These are phyloP conservation scores for Pleurotus platypus DNA, from an alignment of 768 basidiomycete species.

Conservation along the genomic window DNA sequence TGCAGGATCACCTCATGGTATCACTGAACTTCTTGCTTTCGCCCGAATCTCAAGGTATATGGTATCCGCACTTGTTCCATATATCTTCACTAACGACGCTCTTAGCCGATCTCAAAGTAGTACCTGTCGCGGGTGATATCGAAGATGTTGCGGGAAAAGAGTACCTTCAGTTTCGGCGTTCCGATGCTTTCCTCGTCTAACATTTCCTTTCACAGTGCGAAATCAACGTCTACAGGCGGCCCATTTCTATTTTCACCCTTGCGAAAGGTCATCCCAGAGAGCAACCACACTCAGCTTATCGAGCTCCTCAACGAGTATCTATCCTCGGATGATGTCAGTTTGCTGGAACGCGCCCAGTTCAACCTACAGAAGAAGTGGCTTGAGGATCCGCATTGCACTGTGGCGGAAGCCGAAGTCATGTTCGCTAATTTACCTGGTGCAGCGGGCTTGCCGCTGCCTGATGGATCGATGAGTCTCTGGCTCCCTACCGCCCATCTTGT, in stretches of 20 bases:
- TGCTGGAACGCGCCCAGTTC: constrained; percentile 2
- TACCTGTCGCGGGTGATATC: background rate
- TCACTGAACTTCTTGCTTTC: constrained; percentile 12
- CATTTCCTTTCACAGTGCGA: background rate
- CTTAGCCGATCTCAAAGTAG: background rate
- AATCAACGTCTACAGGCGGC: constrained; percentile 3
- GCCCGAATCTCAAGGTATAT: background rate
- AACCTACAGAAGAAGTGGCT: background rate
- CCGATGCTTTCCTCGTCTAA: too few species aligned
- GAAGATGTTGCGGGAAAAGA: background rate
- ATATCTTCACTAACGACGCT: too few species aligned
- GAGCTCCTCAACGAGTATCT: background rate
- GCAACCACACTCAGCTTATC: background rate
- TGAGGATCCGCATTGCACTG: background rate
- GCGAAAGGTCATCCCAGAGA: background rate
- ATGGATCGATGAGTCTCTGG: constrained; percentile 1
- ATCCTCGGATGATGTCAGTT: background rate
- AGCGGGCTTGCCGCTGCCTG: constrained; percentile 2
- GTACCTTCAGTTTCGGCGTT: background rate
- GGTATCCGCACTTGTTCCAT: too few species aligned
- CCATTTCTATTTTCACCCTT: constrained; percentile 4
- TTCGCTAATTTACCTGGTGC: constrained; percentile 3
- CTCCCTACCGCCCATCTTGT: constrained; percentile 1
- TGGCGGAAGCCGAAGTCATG: background rate
- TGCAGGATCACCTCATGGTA: constrained; percentile 17